Base-by-base conservation (phyloP, 1,139 yeast species). In the Debaryomyces robertsiae region DNA sequence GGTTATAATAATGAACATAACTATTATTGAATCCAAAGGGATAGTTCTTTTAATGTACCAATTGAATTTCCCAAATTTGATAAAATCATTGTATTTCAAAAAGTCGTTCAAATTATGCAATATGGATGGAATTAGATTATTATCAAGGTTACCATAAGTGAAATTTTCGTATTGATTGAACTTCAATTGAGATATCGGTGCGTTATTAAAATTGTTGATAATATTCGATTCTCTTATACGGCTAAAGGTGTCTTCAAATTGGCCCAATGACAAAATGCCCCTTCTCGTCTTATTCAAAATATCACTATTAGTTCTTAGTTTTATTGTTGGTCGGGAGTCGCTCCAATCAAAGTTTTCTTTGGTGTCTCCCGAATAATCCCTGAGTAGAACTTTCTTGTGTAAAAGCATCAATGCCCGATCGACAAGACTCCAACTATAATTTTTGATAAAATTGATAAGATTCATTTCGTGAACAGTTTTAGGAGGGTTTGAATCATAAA, bases 1-100 rank as follows among this genome's bases (percentile, higher is more conserved):
- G 1, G 77, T 69, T 37, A 80, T 65, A 19, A 79, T 74, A 16
- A 78, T 73, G 50, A 77, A 66, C 48, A 79, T 61, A 41, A 79
- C 58, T 17, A 79, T 75, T 9, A 80, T 69, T n/a, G 82, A 78
- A 54, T 80, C 84, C 40, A 79, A 65, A 3, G 85, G 85, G 38
- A 80, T 72, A 4, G 79, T 76, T 39, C 82, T 64, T 50, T 79
- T 75, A 38, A 79, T 70, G 47, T 77, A 80, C 84, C 84, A 80
- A 51, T 79, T 80, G 55, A 66, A 80, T 44, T 67, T 70, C 0
- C 79, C 79, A 49, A 74, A 66, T 43, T 72, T 72, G 47, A 72
- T 67, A 43, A 72, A 72, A 49, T 72, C 77, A 48, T 72, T 72
- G 48, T 72, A 72, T 52, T 72, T 67, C 36, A 73, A 58, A 46